phyloP scores from a whole-genome alignment of 768 basidiomycete genomes.

The Heimioporus sp. region DNA sequence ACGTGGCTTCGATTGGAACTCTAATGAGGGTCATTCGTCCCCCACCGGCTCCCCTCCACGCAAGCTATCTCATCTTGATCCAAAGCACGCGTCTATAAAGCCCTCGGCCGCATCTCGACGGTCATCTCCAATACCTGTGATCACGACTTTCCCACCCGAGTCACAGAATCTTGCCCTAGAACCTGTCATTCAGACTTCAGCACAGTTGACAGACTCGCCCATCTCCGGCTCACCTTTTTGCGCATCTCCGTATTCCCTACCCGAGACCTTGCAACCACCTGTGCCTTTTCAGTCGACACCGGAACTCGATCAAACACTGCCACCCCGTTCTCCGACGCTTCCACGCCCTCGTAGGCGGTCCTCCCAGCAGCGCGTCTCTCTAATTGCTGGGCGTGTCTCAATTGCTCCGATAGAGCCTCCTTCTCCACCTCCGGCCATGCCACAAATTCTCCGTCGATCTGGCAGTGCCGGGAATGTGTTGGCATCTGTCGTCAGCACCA shows the following conservation, averaged over 20 bases:
- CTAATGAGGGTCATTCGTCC: slow-evolving; percentile 34
- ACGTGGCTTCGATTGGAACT: slow-evolving; percentile 75
- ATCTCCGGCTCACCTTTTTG: slow-evolving; percentile 30
- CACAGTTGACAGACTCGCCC: slow-evolving; percentile 31
- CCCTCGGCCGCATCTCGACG: slow-evolving; percentile 6
- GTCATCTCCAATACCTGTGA: slow-evolving; percentile 14
- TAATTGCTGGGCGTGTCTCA: slow-evolving; percentile 78
- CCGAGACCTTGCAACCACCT: slow-evolving; percentile 14
- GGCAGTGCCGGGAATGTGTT: slow-evolving; percentile 62
- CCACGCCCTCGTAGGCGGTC: slow-evolving; percentile 72
- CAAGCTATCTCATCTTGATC: slow-evolving; percentile 12
- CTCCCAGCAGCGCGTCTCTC: slow-evolving; percentile 81
- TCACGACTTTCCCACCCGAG: slow-evolving; percentile 25
- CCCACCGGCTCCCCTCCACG: slow-evolving; percentile 6
- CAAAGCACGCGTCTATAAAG: slow-evolving; percentile 6
- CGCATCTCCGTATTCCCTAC: slow-evolving; percentile 34
- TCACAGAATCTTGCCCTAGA: slow-evolving; percentile 20
- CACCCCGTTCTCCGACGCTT: slow-evolving; percentile 51
- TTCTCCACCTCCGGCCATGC: slow-evolving; percentile 56
- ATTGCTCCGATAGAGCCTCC: slow-evolving; percentile 77
- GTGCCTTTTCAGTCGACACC: slow-evolving; percentile 19
- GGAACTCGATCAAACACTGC: slow-evolving; percentile 27
- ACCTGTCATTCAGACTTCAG: slow-evolving; percentile 26
- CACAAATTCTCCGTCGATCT: slow-evolving; percentile 63
- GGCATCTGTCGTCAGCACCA: slow-evolving; percentile 56